Base-by-base conservation (phyloP, 2,329 filamentous ascomycete genomes). In the Cryoendolithus antarcticus region DNA sequence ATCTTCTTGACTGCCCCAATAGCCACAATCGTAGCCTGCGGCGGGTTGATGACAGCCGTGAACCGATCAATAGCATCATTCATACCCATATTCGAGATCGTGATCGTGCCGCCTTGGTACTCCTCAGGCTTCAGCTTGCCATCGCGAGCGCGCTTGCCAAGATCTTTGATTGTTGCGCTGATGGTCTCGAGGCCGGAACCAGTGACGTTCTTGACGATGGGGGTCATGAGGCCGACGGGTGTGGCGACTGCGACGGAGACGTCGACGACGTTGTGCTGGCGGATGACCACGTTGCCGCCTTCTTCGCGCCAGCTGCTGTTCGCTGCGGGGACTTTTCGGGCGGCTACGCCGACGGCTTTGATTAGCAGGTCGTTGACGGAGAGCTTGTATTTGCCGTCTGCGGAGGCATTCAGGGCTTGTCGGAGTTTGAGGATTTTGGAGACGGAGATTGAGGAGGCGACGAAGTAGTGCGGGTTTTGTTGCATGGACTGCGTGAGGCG, bases 81-180 rank as follows among this genome's bases (percentile, higher is more conserved):
- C 91, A 98, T 98, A 66, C 91, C 91, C 91, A 98, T 93, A 78
- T 98, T 98, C 70, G 85, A 93, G 68, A 98, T 96, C 64, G 89
- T 95, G 69, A 98, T 94, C 62, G 86, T 93, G 62, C 91, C 91
- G 41, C 91, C 91, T 74, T 95, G 89, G 78, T 93, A 98, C 69
- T 98, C 88, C 65, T 98, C 89, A 35, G 91, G 91, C 81, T 96
- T 96, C 56, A 98, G 83, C 79, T 96, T 98, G 69, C 85, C 84
- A 54, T 96, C 91, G 46, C 86, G 79, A 47, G 91, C 91, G 62
- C 86, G 85, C 78, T 93, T 94, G 61, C 88, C 88, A 40, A 98
- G 83, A 59, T 94, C 86, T 74, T 96, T 96, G 70, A 98, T 81
- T 62, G 84, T 74, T 56, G 73, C 66, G 39, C 86, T 94, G 68